Evolutionary conservation across 805 yeast species (phyloP).

Genomic region (Monosporozyma aquatica): DNA sequence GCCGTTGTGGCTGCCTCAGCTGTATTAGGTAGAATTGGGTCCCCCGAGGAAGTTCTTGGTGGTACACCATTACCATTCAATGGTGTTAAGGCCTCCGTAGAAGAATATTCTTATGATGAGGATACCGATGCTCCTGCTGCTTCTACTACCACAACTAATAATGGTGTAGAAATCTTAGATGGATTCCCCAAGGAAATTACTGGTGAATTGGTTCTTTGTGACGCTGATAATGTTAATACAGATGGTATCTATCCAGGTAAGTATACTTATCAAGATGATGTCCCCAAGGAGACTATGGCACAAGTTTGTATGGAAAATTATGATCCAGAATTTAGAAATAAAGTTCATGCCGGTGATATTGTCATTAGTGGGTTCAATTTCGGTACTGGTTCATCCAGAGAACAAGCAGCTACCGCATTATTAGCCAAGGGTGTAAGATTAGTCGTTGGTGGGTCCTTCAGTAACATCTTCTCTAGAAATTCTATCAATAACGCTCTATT

Average conservation of each 20-base stretch:
- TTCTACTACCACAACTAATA: slow-evolving; percentile 35
- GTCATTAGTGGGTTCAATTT: slow-evolving; percentile 88
- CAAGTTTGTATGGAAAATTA: slow-evolving; percentile 99
- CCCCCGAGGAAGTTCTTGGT: slow-evolving; percentile 79
- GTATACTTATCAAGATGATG: slow-evolving; percentile 97
- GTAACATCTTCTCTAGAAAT: slow-evolving; percentile 92
- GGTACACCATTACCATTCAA: slow-evolving; percentile 39
- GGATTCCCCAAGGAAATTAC: slow-evolving; percentile 86
- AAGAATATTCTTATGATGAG: slow-evolving; percentile 7
- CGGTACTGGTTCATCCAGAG: slow-evolving; percentile 98
- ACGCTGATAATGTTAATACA: slow-evolving; percentile 93
- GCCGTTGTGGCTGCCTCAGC: slow-evolving; percentile 99
- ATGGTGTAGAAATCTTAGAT: slow-evolving; percentile 56
- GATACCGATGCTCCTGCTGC: slow-evolving; percentile 21
- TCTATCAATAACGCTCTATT: slow-evolving; percentile 92
- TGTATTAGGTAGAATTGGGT: slow-evolving; percentile 85
- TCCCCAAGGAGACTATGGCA: slow-evolving; percentile 91
- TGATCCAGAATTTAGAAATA: slow-evolving; percentile 76
- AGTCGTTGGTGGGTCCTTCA: slow-evolving; percentile 95
- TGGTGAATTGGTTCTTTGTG: slow-evolving; percentile 91
- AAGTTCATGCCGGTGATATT: slow-evolving; percentile 82
- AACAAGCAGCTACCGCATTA: slow-evolving; percentile 98
- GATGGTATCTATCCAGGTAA: slow-evolving; percentile 99
- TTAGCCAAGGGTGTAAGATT: slow-evolving; percentile 87
- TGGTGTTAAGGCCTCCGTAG: slow-evolving; percentile 37